phyloP scores from a whole-genome alignment of 768 basidiomycete species.

The Termitomyces sp. region DNA sequence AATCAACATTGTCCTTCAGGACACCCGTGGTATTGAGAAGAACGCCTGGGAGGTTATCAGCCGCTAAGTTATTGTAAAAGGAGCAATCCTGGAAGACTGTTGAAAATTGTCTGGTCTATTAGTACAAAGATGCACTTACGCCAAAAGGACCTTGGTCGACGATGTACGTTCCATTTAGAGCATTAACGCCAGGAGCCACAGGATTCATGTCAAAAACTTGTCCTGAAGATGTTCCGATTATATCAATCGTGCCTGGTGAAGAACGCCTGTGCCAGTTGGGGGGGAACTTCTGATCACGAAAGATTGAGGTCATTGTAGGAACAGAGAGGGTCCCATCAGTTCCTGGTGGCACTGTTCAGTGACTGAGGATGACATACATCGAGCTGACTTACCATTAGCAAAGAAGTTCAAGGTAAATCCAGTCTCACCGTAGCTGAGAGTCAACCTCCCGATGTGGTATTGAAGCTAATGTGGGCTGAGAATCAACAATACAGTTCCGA shows the following conservation, averaged over 20 bases:
- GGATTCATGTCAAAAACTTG: conserved; percentile 2
- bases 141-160: background rate
- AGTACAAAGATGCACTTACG: background rate
- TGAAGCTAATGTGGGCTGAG: conserved; percentile 4
- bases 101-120: background rate
- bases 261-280: conserved; percentile 8
- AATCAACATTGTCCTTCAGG: conserved; percentile 13
- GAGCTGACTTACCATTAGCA: conserved; percentile 9
- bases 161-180: conserved; percentile 9
- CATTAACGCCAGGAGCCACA: conserved; percentile 9
- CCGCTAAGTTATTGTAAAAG: conserved; percentile 6
- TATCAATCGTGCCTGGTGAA: background rate
- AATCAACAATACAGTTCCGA: background rate
- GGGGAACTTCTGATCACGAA: conserved; percentile 14
- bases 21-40: conserved; percentile 13
- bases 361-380: background rate
- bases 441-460: conserved; percentile 13
- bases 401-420: conserved; percentile 15
- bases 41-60: conserved; percentile 10
- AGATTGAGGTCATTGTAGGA: conserved; percentile 13
- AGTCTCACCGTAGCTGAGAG: conserved; percentile 13
- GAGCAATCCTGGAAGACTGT: background rate
- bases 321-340: conserved; percentile 10
- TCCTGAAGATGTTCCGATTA: background rate
- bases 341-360: background rate